Evolutionary conservation across 176 grass and related monocot genomes (phyloP).

Genomic region (Raddia guianensis): DNA sequence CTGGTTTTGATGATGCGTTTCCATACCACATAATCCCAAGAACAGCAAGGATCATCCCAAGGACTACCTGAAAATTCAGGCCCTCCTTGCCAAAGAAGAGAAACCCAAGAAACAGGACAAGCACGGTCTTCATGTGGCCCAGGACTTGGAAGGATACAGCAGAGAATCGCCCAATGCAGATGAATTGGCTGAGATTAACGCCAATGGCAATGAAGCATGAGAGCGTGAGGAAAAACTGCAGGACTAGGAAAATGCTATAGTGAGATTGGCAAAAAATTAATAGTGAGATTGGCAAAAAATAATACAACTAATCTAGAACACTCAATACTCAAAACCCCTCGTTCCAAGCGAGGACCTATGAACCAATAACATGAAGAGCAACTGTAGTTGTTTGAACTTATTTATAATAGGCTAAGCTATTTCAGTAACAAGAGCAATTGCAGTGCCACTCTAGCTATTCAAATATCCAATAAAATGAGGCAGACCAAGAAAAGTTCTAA

Average conservation of each 20-base stretch:
- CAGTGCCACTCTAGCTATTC: background rate
- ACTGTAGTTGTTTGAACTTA: constrained; percentile 2
- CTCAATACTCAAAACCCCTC: background rate
- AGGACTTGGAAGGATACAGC: constrained; percentile 94
- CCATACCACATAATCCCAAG: constrained; percentile 92
- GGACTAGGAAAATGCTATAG: background rate
- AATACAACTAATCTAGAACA: background rate
- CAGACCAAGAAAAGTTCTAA: background rate
- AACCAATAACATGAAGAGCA: background rate
- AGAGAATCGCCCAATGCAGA: constrained; percentile 89
- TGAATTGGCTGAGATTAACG: constrained; percentile 90
- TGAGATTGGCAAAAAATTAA: background rate
- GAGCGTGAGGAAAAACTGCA: constrained; percentile 73
- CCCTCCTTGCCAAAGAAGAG: constrained; percentile 95
- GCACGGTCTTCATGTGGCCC: constrained; percentile 97
- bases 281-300: background rate
- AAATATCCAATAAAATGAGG: background rate
- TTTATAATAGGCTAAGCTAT: background rate
- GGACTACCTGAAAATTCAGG: constrained; percentile 75
- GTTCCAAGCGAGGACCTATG: background rate
- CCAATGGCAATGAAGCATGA: constrained; percentile 89
- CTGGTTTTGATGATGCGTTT: constrained; percentile 79
- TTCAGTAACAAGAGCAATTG: background rate
- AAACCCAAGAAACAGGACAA: constrained; percentile 84
- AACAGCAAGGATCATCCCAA: constrained; percentile 87